A percentile compares a stretch with the other conserved stretches of the same genome.
Conservation (phyloP, 2,329 filamentous ascomycete species). For the Calonectria hawksworthii region DNA sequence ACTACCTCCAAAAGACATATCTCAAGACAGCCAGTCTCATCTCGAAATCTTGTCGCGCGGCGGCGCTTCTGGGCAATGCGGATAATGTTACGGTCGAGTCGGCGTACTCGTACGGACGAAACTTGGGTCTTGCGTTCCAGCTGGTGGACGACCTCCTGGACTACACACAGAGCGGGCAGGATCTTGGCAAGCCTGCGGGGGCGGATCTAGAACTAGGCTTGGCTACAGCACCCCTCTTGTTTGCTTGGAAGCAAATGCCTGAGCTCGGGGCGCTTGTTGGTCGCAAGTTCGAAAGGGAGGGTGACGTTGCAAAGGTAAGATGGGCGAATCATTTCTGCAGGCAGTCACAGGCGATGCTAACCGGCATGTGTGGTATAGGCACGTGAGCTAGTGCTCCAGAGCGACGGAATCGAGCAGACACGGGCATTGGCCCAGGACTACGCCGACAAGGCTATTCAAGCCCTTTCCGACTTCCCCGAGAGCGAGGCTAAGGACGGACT, state of each 20-base stretch:
- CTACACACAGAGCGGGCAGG: slow-evolving; percentile 87
- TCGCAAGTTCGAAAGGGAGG: slow-evolving; percentile 86
- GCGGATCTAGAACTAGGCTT: slow-evolving; percentile 94
- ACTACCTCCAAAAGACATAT: slow-evolving; percentile 99
- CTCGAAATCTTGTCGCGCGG: slow-evolving; percentile 93
- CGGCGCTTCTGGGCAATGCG: slow-evolving; percentile 86
- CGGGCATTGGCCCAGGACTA: slow-evolving; percentile 92
- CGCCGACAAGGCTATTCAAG: slow-evolving; percentile 86
- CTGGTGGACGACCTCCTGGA: slow-evolving; percentile 98
- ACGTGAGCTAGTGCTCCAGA: slow-evolving; percentile 84
- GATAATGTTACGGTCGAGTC: slow-evolving; percentile 87
- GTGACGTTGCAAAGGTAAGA: slow-evolving; percentile 86
- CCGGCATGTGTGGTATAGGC: slow-evolving; percentile 69
- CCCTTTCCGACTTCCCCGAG: slow-evolving; percentile 89
- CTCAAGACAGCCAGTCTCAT: slow-evolving; percentile 97
- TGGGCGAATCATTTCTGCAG: slow-evolving; percentile 32
- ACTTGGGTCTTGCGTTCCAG: slow-evolving; percentile 95
- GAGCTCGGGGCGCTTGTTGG: slow-evolving; percentile 91
- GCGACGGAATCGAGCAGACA: slow-evolving; percentile 92
- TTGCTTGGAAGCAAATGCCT: slow-evolving; percentile 92
- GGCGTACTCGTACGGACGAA: slow-evolving; percentile 92
- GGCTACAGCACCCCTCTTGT: slow-evolving; percentile 92
- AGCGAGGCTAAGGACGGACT: slow-evolving; percentile 94
- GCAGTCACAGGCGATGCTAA: slow-evolving; percentile 39
- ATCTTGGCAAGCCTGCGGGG: slow-evolving; percentile 94